Evolutionary conservation across 1,284 basidiomycete genomes (phyloP), one percentile per base, ranked within the genome.

Genomic region (Ustilago curta): DNA sequence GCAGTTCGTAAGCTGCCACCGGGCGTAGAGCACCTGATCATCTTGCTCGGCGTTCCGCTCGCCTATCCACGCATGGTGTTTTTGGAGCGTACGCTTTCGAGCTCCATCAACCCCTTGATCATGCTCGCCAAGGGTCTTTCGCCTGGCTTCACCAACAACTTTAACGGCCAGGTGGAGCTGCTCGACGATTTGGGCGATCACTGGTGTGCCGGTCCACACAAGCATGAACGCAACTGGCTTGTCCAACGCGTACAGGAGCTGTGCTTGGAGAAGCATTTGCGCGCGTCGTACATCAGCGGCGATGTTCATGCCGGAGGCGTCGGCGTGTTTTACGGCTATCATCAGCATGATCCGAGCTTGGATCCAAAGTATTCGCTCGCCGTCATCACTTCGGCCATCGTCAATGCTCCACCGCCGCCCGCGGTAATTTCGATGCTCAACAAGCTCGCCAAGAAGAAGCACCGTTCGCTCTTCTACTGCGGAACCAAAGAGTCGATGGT

Each of bases 211-310:
- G 80, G 69, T 21, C 76, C 76, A 4, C 87, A 88, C 78, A 88
- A 97, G 90, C 88, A 89, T 86, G 96, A 98, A 85, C 90, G 96
- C 55, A 98, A 98, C 84, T 91, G 90, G 90, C 88, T 98, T 18
- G 89, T 99, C 37, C 88, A 91, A 68, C 89, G 91, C 1, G 70
- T 78, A 4, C 82, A 84, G 55, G 73, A 81, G 55, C 31, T 84
- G 5, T 70, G 75, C 8, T 52, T 81, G n/a, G 75, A 79, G 47
- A 77, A 75, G 32, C 73, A 68, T 14, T 42, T 84, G 14, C 76
- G 83, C n/a, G 69, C 80, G 21, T 68, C 72, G 14, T 84, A 79
- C 61, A 74, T 84, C 43, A 78, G 75, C 29, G 83, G 83, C 16
- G 83, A 84, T 53, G 83, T 84, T 4, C 83, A 84, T 49, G 82